These are phyloP conservation scores for Irpex lacteus DNA, from an alignment of 1,284 basidiomycete genomes.

Conservation along the genomic window DNA sequence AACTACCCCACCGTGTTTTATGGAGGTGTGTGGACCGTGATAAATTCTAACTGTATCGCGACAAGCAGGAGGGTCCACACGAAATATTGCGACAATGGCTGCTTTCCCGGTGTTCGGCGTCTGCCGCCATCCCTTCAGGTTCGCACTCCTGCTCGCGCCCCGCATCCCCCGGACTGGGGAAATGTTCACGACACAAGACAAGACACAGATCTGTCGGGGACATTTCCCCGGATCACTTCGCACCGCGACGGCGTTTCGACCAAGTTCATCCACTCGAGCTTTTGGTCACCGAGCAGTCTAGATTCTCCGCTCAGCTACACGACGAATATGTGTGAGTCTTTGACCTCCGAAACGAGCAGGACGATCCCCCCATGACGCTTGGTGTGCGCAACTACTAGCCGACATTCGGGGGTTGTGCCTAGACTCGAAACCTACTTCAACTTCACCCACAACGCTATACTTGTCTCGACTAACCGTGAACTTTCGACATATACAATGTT, in stretches of 20 bases:
- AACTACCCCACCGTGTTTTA: neutral
- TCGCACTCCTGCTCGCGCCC: neutral
- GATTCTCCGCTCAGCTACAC: neutral
- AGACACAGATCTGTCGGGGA: neutral
- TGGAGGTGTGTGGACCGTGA: no score
- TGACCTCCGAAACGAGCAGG: neutral
- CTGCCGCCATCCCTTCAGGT: neutral
- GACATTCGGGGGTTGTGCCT: neutral
- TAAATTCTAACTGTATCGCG: neutral
- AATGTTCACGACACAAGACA: neutral
- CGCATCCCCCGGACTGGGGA: constrained; percentile 8
- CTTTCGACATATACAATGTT: no score
- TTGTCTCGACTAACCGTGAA: no score
- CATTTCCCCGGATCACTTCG: neutral
- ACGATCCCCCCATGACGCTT: constrained; percentile 1
- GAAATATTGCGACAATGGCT: neutral
- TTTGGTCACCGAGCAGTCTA: neutral
- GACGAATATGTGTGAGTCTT: neutral
- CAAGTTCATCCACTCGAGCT: neutral
- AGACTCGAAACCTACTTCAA: no score
- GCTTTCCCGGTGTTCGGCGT: neutral
- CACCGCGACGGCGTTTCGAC: neutral
- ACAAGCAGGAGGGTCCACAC: neutral
- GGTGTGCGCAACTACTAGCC: neutral
- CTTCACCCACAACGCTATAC: no score